phyloP scores from a whole-genome alignment of 352 stramenopile genomes.

The Globisporangium perplexum region DNA sequence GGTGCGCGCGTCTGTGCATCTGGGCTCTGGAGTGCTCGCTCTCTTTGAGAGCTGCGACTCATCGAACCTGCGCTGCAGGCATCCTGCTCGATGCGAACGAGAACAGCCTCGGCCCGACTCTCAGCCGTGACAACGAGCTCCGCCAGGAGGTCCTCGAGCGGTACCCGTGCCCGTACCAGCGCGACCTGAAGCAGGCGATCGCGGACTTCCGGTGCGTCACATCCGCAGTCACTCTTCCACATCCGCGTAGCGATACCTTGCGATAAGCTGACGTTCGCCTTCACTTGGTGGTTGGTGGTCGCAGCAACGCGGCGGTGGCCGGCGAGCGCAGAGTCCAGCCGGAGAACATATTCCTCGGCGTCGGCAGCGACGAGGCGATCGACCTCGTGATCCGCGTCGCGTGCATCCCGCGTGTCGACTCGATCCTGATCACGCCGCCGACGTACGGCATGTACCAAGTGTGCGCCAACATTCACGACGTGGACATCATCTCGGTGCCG shows the following conservation, averaged over 20 bases:
- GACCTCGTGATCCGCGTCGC: conserved; percentile 98
- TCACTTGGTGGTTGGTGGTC: conserved; percentile 10
- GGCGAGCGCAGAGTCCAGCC: conserved; percentile 52
- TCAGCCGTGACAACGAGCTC: conserved; percentile 67
- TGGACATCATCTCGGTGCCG: conserved; percentile 90
- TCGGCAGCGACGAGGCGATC: conserved; percentile 98
- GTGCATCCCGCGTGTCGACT: conserved; percentile 89
- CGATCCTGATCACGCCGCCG: conserved; percentile 95
- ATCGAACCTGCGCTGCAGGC: no score
- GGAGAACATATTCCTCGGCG: conserved; percentile 97
- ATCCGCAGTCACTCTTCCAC: background rate
- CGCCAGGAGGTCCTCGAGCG: conserved; percentile 86
- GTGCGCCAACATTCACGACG: conserved; percentile 97
- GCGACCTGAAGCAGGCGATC: conserved; percentile 89
- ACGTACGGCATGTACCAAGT: conserved; percentile 99
- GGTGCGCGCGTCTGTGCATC: conserved; percentile 19
- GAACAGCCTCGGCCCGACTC: conserved; percentile 93
- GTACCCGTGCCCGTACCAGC: conserved; percentile 95
- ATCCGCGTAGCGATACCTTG: background rate
- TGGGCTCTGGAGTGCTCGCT: no score
- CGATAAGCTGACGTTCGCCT: background rate
- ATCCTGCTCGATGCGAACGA: conserved; percentile 98
- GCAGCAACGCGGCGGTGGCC: conserved; percentile 40
- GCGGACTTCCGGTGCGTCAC: conserved; percentile 58
- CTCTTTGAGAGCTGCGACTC: no score